A percentile compares a stretch with the other conserved stretches of the same genome.
Evolutionary conservation across 116 monocot species (phyloP).

Genomic region (Iris pallida): DNA sequence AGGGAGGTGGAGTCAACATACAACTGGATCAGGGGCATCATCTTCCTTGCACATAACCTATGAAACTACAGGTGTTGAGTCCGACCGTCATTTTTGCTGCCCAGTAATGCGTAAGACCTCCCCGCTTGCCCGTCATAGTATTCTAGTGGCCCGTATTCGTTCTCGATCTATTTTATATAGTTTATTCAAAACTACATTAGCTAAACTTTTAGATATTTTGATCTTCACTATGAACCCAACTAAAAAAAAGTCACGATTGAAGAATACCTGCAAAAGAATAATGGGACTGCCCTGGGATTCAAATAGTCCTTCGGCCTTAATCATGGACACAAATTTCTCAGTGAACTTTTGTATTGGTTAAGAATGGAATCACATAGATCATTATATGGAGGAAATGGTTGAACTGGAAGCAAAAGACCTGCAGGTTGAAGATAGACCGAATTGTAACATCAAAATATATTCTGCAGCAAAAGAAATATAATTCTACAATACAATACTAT

Average conservation of each 20-base stretch:
- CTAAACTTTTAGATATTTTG: not conserved
- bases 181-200: not conserved
- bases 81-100: conserved; percentile 95
- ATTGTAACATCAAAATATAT: too few species aligned
- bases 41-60: conserved; percentile 99
- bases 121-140: conserved; percentile 42
- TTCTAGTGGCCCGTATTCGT: conserved; percentile 88
- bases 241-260: not conserved
- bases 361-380: too few species aligned
- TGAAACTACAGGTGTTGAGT: conserved; percentile 83
- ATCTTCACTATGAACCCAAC: not conserved
- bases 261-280: conserved; percentile 77
- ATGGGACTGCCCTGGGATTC: conserved; percentile 87
- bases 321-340: conserved; percentile 75
- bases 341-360: conserved; percentile 91
- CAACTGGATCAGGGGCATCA: conserved; percentile 98
- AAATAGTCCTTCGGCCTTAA: conserved; percentile 71
- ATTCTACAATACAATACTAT: too few species aligned
- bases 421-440: too few species aligned
- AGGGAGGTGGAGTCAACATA: conserved; percentile 29
- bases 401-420: too few species aligned
- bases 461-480: too few species aligned
- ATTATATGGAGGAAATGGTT: too few species aligned
- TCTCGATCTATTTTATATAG: conserved; percentile 75
- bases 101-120: conserved; percentile 67